Percentiles rank a stretch among this genome's conserved stretches.
These are phyloP conservation scores for Leccinum griseonigrum DNA, from an alignment of 1,284 basidiomycete species.

Conservation along the genomic window DNA sequence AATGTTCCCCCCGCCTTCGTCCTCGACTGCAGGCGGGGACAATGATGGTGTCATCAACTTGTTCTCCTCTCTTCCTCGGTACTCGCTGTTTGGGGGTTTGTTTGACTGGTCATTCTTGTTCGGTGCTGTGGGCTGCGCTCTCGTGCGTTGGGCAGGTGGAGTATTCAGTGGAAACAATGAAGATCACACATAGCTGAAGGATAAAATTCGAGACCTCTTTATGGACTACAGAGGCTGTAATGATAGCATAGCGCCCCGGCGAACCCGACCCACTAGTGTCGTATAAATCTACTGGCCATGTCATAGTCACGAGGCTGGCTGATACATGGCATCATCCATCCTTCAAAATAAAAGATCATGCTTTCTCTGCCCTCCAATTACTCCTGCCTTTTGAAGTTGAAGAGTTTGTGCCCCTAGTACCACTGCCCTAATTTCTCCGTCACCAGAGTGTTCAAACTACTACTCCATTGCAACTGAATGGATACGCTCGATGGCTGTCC, in stretches of 20 bases:
- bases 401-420: too few species aligned
- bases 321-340: neutral
- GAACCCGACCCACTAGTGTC: neutral
- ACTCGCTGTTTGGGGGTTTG: conserved; percentile 67
- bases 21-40: conserved; percentile 18
- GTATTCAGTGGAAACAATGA: conserved; percentile 22
- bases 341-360: neutral
- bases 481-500: too few species aligned
- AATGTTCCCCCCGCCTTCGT: conserved; percentile 57
- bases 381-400: too few species aligned
- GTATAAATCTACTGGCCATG: neutral
- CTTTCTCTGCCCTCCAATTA: neutral
- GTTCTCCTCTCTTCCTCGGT: conserved; percentile 71
- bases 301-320: neutral
- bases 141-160: conserved; percentile 49
- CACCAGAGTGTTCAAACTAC: too few species aligned
- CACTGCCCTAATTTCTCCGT: too few species aligned
- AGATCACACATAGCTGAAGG: conserved; percentile 8
- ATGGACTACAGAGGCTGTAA: conserved; percentile 10
- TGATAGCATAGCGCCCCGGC: neutral
- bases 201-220: neutral
- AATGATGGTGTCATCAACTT: conserved; percentile 45
- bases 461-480: neutral
- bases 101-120: conserved; percentile 72
- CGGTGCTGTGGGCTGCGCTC: conserved; percentile 46